Evolutionary conservation across 2,329 filamentous ascomycete genomes (phyloP), one percentile per base, ranked within the genome.

Genomic region (Calonectria pseudoturangicola): DNA sequence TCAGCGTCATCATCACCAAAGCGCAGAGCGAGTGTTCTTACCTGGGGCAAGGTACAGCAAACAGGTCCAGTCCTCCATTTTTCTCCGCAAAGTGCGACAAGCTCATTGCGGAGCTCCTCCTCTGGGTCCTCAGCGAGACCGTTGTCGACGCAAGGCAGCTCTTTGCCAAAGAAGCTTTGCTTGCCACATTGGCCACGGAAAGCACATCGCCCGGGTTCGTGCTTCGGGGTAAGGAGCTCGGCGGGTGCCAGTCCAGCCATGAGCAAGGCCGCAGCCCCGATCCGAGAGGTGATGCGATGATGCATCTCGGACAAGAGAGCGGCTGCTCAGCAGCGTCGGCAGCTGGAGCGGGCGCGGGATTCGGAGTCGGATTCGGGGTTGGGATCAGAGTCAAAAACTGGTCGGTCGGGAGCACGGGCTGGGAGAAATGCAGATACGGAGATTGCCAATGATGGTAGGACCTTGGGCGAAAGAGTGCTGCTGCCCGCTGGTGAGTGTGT

Each of bases 61-160:
- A 98, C 93, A 3, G 95, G 92, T 0, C 94, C 93, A 54, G 94
- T 88, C 71, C 89, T 91, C 97, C 97, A 99, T 85, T 97, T 93
- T 41, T 92, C 88, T 48, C 97, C 97, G 82, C 97, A 99, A 25
- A 99, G 89, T 25, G 92, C 91, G 25, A 98, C 92, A 67, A 99
- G 88, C 85, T 96, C 93, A 79, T 93, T 88, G 74, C 95, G 92
- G 72, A 95, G 88, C 69, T 91, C 89, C 9, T 90, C 89, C 27
- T 93, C 91, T 2, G 96, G 96, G 41, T 93, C 89, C 75, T 92
- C 88, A 43, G 97, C 97, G 43, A 93, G 87, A 4, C 89, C 95
- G 82, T 99, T 99, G 85, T 99, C 96, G 16, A 96, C 92, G 82
- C 97, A 99, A 4, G 97, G 97, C 73, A 98, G 88, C 77, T 98